phyloP scores from a whole-genome alignment of 2,329 filamentous ascomycete genomes.

The Eurotiales sp. region DNA sequence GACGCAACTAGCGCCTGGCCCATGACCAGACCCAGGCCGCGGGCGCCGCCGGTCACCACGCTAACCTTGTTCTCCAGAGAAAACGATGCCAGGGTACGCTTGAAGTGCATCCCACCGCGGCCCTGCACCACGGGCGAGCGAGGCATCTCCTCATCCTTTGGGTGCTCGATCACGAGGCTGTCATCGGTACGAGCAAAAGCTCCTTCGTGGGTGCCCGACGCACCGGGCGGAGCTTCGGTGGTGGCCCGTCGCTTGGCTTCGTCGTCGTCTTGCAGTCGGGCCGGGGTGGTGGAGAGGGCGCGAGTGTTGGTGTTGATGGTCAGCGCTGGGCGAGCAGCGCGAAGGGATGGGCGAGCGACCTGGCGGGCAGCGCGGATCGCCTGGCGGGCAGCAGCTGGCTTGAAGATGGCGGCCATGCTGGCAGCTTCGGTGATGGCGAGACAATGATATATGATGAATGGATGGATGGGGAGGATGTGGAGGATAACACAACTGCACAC shows the following conservation, averaged over 20 bases:
- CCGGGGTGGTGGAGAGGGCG: slow-evolving; percentile 28
- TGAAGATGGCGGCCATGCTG: slow-evolving; percentile 28
- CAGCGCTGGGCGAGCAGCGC: slow-evolving; percentile 16
- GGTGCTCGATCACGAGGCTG: slow-evolving; percentile 73
- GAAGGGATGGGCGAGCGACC: slow-evolving; percentile 19
- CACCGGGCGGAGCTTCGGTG: slow-evolving; percentile 28
- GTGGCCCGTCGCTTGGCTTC: slow-evolving; percentile 23
- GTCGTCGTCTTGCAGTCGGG: slow-evolving; percentile 23
- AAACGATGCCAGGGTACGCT: slow-evolving; percentile 80
- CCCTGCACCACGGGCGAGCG: slow-evolving; percentile 67
- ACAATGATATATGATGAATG: neutral
- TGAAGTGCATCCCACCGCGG: slow-evolving; percentile 74
- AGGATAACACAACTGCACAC: too few species aligned
- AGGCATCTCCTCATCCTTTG: slow-evolving; percentile 69
- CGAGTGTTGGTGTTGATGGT: slow-evolving; percentile 21
- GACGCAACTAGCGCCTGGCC: slow-evolving; percentile 85
- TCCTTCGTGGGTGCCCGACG: slow-evolving; percentile 52
- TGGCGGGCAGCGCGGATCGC: slow-evolving; percentile 23
- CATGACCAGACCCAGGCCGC: slow-evolving; percentile 88
- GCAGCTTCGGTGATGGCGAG: too few species aligned
- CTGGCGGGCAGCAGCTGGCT: slow-evolving; percentile 23
- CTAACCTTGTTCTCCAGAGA: slow-evolving; percentile 80
- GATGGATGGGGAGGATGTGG: neutral
- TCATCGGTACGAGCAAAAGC: slow-evolving; percentile 77
- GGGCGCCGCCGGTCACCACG: slow-evolving; percentile 84